These are phyloP conservation scores for Exophiala spinifera DNA, from an alignment of 2,329 filamentous ascomycete genomes.

Conservation along the genomic window DNA sequence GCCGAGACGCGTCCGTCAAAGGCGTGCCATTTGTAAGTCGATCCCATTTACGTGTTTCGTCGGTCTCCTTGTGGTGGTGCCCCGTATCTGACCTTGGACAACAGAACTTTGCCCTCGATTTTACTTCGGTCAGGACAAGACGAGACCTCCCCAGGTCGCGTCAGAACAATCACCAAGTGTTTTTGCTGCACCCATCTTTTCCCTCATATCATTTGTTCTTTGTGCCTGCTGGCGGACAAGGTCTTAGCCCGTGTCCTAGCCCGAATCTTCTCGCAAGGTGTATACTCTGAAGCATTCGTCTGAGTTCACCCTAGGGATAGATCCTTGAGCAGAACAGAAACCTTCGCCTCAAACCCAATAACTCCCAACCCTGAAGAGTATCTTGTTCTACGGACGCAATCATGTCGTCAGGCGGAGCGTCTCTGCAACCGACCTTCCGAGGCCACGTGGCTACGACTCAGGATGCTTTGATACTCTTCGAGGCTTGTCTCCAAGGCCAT, in stretches of 20 bases:
- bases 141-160: too few species aligned
- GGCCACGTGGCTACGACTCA: slow-evolving; percentile 66
- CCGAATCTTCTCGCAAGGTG: slow-evolving; percentile 2
- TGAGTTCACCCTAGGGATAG: slow-evolving; percentile 23
- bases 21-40: too few species aligned
- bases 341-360: slow-evolving; percentile 6
- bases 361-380: neutral
- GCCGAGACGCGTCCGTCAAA: too few species aligned
- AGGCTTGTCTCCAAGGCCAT: slow-evolving; percentile 69
- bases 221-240: neutral
- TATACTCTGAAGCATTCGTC: slow-evolving; percentile 4
- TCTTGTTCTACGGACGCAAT: neutral
- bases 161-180: neutral
- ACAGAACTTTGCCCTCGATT: too few species aligned
- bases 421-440: slow-evolving; percentile 62
- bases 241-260: neutral
- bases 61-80: too few species aligned
- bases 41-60: too few species aligned
- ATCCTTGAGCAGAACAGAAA: slow-evolving; percentile 16
- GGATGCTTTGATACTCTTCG: slow-evolving; percentile 77
- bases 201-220: neutral
- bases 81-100: too few species aligned
- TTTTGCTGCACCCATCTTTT: neutral
- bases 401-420: slow-evolving; percentile 37
- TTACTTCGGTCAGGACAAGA: too few species aligned